Percentiles rank a stretch among this genome's conserved stretches.
Evolutionary conservation across 352 stramenopile genomes (phyloP).

Genomic region (Phytophthora palmivora): DNA sequence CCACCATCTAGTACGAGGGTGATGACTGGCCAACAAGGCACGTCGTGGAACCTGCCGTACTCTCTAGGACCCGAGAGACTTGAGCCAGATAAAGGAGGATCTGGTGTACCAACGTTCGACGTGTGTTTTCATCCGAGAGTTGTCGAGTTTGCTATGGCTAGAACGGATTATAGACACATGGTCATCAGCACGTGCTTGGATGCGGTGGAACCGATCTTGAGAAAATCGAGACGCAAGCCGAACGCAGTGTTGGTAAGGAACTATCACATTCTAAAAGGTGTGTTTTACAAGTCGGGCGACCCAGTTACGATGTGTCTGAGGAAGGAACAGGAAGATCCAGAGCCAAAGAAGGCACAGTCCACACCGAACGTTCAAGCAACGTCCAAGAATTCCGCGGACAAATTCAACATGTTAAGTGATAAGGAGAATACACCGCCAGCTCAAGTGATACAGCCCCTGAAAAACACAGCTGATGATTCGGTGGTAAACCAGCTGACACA

Average conservation of each 20-base stretch:
- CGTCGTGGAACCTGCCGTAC: conserved; percentile 92
- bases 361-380: conserved; percentile 1
- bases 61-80: conserved; percentile 90
- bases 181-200: conserved; percentile 90
- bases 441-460: conserved; percentile 2
- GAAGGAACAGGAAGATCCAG: conserved; percentile 28
- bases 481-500: conserved; percentile 26
- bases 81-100: conserved; percentile 87
- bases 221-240: conserved; percentile 40
- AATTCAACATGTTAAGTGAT: conserved; percentile 10
- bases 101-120: conserved; percentile 85
- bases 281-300: conserved; percentile 86
- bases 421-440: conserved; percentile 19
- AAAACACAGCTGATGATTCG: conserved; percentile 10
- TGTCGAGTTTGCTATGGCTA: conserved; percentile 63
- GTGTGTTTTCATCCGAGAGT: conserved; percentile 93
- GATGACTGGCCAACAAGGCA: conserved; percentile 33
- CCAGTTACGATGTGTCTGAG: conserved; percentile 79
- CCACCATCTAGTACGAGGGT: conserved; percentile 70
- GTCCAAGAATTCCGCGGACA: conserved; percentile 2
- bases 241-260: conserved; percentile 42
- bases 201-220: conserved; percentile 70
- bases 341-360: conserved; percentile 5
- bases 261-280: conserved; percentile 87
- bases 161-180: conserved; percentile 84